Base-by-base conservation (phyloP, 257 asterid species). In the Petunia secreta region DNA sequence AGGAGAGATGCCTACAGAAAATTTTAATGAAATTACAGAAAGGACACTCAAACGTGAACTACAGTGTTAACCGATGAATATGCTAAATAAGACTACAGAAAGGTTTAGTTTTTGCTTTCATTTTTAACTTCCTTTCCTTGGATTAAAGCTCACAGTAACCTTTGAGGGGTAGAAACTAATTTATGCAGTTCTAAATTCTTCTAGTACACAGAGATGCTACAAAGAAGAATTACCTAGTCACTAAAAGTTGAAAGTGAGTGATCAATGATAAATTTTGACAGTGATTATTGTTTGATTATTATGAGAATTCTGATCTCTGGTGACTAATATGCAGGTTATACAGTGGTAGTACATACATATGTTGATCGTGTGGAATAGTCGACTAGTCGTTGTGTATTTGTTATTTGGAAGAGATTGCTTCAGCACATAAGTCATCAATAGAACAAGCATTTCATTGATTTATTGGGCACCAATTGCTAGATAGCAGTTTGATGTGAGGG, bases 261-360 rank as follows among this genome's bases (percentile, higher is more conserved):
- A 69, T 8, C 40, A 16, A 44, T 14, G 5, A 44, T 38, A 69
- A 25, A 46, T 0, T 46, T 1, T 69, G 44, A 5, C 3, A 44
- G 36, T 11, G 44, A 2, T 73, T 73, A 48, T 52, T 50, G 77
- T 50, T 50, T 0, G 50, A 2, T 50, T 60, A 63, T 43, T 11
- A 50, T 34, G 13, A 11, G 5, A 3, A 48, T 50, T 50, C 77
- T 73, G 10, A 73, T 73, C 52, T 73, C 25, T 73, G 77, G 3
- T 73, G 44, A 73, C 62, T 36, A 73, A 50, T 71, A 71, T 73
- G 62, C 77, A 73, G 77, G 62, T 73, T 73, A 73, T 66, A n/a
- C 38, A 59, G 64, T 25, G 5, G 36, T 38, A 15, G 15, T 11
- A 6, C 6, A 16, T 7, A 60, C 39, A 67, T 13, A 41, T 15